Evolutionary conservation across 2,329 filamentous ascomycete species (phyloP).

Genomic region (Chrysosphaeria jannelii): DNA sequence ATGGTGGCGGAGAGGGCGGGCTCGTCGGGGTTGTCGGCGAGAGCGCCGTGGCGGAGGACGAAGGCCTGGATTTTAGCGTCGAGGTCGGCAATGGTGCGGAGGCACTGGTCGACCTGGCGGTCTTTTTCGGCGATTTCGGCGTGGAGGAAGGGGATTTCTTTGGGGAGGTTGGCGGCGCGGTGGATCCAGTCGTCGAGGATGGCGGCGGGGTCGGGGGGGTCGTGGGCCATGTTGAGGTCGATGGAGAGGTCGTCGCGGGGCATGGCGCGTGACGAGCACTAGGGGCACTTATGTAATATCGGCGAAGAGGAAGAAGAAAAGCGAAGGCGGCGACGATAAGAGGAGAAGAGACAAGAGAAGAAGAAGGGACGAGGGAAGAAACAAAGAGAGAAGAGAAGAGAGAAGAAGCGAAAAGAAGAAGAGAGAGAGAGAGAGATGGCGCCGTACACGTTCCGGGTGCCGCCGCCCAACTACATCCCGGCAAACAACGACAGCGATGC

Average conservation of each 20-base stretch:
- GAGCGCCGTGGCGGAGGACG: constrained; percentile 47
- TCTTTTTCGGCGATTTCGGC: constrained; percentile 66
- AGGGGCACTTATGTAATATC: not conserved
- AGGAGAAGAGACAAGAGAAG: not conserved
- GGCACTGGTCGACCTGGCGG: constrained; percentile 34
- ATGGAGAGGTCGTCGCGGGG: constrained; percentile 44
- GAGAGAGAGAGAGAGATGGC: constrained; percentile 9
- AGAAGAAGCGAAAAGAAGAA: constrained; percentile 1
- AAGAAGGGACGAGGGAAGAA: not conserved
- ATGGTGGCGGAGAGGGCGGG: constrained; percentile 34
- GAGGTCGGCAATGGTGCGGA: constrained; percentile 36
- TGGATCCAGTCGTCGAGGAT: constrained; percentile 57
- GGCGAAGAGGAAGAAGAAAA: not conserved
- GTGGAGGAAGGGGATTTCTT: constrained; percentile 56
- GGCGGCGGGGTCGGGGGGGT: constrained; percentile 31
- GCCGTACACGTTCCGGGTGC: constrained; percentile 20
- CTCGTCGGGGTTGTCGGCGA: constrained; percentile 47
- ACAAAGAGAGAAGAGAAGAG: constrained; percentile 1
- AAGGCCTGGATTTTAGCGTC: constrained; percentile 54
- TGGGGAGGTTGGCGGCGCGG: constrained; percentile 46
- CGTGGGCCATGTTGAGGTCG: constrained; percentile 37
- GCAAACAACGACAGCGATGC: constrained; percentile 20
- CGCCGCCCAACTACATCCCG: constrained; percentile 28
- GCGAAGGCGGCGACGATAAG: not conserved
- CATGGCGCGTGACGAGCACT: constrained; percentile 18